Evolutionary conservation across 2,329 filamentous ascomycete genomes (phyloP).

Genomic region (Tolypocladium pustulatum): DNA sequence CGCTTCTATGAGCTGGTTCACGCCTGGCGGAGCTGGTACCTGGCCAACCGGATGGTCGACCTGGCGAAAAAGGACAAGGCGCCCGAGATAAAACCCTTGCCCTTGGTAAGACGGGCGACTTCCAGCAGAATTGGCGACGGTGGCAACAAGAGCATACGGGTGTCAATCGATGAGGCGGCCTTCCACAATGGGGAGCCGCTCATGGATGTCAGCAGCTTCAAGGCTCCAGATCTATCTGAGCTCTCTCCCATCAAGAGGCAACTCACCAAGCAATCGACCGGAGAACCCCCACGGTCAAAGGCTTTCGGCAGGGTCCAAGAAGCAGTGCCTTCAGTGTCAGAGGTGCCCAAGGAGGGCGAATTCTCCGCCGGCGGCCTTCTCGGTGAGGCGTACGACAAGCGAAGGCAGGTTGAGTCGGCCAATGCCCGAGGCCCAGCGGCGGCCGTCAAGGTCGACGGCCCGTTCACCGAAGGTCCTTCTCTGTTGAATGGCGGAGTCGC

Average conservation of each 20-base stretch:
- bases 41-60: conserved; percentile 58
- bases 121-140: conserved; percentile 3
- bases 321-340: background rate
- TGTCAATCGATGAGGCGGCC: conserved; percentile 15
- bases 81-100: conserved; percentile 4
- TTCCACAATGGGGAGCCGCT: conserved; percentile 3
- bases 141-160: conserved; percentile 25
- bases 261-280: background rate
- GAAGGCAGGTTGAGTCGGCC: conserved; percentile 25
- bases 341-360: conserved; percentile 18
- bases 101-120: background rate
- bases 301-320: background rate
- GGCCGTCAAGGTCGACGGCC: conserved; percentile 18
- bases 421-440: conserved; percentile 20
- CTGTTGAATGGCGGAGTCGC: conserved; percentile 35
- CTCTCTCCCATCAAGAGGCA: background rate
- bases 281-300: background rate
- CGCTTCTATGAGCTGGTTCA: conserved; percentile 64
- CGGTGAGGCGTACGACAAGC: conserved; percentile 36
- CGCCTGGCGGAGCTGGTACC: conserved; percentile 83
- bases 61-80: conserved; percentile 28
- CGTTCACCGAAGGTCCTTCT: conserved; percentile 47
- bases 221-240: conserved; percentile 3
- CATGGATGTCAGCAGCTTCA: conserved; percentile 9
- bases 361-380: conserved; percentile 44